These are phyloP conservation scores for Agapanthus africanus DNA, from an alignment of 106 monocot species.

Conservation along the genomic window DNA sequence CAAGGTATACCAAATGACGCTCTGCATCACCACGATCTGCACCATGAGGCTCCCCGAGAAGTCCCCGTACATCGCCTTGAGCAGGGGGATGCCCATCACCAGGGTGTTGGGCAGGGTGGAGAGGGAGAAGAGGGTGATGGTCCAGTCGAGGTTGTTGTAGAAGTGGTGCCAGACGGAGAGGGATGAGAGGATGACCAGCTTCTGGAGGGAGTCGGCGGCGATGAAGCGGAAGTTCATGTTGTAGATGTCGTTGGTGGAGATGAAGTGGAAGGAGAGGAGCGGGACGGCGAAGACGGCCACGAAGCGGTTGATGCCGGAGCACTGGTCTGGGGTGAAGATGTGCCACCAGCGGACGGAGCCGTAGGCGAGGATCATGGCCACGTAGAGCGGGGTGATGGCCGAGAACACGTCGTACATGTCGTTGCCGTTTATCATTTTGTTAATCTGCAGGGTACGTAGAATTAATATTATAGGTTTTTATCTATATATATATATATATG, in stretches of 20 bases:
- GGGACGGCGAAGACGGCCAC: slow-evolving; percentile 55
- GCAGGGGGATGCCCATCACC: slow-evolving; percentile 58
- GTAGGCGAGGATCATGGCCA: slow-evolving; percentile 52
- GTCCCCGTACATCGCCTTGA: slow-evolving; percentile 54
- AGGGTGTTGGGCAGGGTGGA: slow-evolving; percentile 58
- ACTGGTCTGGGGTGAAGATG: slow-evolving; percentile 55
- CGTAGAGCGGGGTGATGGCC: slow-evolving; percentile 49
- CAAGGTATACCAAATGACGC: slow-evolving; percentile 53
- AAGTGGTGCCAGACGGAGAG: slow-evolving; percentile 32
- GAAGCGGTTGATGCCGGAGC: slow-evolving; percentile 66
- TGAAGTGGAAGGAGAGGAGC: slow-evolving; percentile 71
- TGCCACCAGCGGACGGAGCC: slow-evolving; percentile 52
- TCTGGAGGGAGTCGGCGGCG: slow-evolving; percentile 55
- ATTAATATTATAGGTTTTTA: no score
- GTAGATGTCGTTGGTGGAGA: slow-evolving; percentile 49
- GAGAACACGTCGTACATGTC: slow-evolving; percentile 51
- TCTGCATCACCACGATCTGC: slow-evolving; percentile 56
- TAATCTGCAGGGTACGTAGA: no score
- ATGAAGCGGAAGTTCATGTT: slow-evolving; percentile 57
- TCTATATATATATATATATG: no score
- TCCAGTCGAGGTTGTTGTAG: slow-evolving; percentile 34
- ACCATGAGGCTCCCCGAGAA: slow-evolving; percentile 53
- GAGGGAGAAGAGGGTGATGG: slow-evolving; percentile 55
- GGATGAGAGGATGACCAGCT: slow-evolving; percentile 42
- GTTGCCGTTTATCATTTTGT: slow-evolving; percentile 48